Evolutionary conservation across 179 eudicot species (phyloP), one percentile per base, ranked within the genome.

Genomic region (Silene vulgaris): DNA sequence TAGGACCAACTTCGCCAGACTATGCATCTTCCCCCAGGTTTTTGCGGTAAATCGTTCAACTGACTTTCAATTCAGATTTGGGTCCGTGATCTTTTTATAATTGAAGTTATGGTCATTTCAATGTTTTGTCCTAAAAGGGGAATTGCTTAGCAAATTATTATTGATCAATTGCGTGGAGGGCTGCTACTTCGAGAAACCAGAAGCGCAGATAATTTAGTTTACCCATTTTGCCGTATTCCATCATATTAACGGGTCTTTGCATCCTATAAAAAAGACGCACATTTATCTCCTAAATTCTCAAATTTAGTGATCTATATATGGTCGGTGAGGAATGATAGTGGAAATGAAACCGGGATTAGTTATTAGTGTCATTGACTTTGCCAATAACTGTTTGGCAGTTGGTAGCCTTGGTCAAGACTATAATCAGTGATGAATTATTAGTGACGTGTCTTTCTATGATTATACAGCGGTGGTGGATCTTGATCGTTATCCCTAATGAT

Each of bases 1-100:
- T 80, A 73, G 77, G 78, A 17, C 80, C 75, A 23, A 78, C 86
- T 80, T 82, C 83, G 19, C 90, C 88, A 40, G 81, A 75, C 59
- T 77, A 69, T 54, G 77, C 79, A 26, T 81, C 83, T 74, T 76
- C 86, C 59, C 81, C 82, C 54, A 74, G 78, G 60, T 69, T 79
- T 21, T 59, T 16, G 45, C 59, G 81, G 81, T 78, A 75, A 71
- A 52, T 52, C 62, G 11, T 52, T 37, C 62, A 54, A 50, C 11
- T 71, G 45, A 71, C 74, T 71, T 54, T 17, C 9, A 45, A 19
- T 8, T n/a, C 54, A 14, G 23, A 29, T 71, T 0, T 50, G 21
- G 56, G 29, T 40, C 20, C 8, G 59, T 45, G 17, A 20, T 48
- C 57, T 20, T 12, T 69, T 14, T 30, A 28, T 68, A n/a, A 68